Evolutionary conservation across 768 basidiomycete genomes (phyloP), one percentile per base, ranked within the genome.

Genomic region (Pulveroboletus sp.): DNA sequence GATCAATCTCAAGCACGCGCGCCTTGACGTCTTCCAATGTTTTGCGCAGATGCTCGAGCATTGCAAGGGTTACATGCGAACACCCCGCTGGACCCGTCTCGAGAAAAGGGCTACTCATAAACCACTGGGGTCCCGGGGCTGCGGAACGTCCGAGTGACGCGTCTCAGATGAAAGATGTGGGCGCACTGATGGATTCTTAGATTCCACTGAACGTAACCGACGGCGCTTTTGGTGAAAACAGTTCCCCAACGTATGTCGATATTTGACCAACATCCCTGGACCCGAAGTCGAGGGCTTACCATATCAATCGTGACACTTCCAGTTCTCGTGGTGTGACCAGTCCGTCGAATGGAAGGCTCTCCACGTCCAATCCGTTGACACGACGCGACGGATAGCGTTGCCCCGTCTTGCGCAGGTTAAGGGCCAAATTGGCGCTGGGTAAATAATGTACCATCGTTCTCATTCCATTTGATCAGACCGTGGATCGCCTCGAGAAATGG

Each of bases 401-500:
- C 10, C 54, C 73, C 23, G 73, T 68, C 51, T 69, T 69, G 9
- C 44, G 24, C 32, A 20, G 24, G 11, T 11, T 23, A 24, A 22
- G 17, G 46, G 17, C 10, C 17, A 14, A 48, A 29, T 27, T 32
- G 48, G 45, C 26, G 17, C n/a, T 1, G 48, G 37, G 37, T 38
- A n/a, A 5, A 30, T 30, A 17, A 3, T 10, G 47, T 4, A n/a
- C n/a, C 26, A 22, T 22, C 38, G 10, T 43, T 20, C 26, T 47
- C 43, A 10, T 20, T n/a, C n/a, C n/a, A n/a, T n/a, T n/a, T n/a
- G n/a, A n/a, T n/a, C 48, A 51, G n/a, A n/a, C 70, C 34, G 68
- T 70, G 32, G 73, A 78, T 53, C 63, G 78, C 26, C 59, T 81
- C 29, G 76, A 79, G 43, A 76, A 73, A 59, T 66, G 73, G 42